Evolutionary conservation across 768 basidiomycete species (phyloP), one percentile per base, ranked within the genome.

Genomic region (Collybia sp.): DNA sequence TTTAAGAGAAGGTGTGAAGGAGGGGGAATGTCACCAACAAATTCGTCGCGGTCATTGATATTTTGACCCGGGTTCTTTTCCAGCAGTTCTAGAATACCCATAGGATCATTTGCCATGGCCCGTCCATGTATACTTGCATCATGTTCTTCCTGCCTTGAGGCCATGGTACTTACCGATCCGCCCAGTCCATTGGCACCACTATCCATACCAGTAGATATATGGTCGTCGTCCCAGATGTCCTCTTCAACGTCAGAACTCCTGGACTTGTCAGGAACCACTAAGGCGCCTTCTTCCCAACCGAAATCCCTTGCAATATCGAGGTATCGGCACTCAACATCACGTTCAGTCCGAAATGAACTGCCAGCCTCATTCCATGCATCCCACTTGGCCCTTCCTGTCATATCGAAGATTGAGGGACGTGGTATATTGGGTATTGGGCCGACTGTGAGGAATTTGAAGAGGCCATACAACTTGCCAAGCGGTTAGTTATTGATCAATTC

Each of bases 371-470:
- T 72, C 90, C 90, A 93, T 2, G 88, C 86, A 59, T 92, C 88
- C 89, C 89, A 93, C 60, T 93, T 93, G 2, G 88, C 88, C 15
- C 87, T 71, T 12, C 84, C 88, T 2, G 83, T 73, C 63, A 87
- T 72, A 54, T 92, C 88, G 59, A 92, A 87, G 35, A 93, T 67
- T 16, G 80, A 83, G 2, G 90, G 90, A 2, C 85, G 77, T 12
- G 79, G 58, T 25, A 69, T 71, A 33, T 65, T 70, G 11, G 89
- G 90, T 3, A 40, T 49, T 4, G 63, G 61, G 1, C 83, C 73
- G 16, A 80, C 73, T 9, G 83, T 89, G 15, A 89, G 62, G 60
- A 70, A 78, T 61, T 93, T 93, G 79, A 80, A 93, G 45, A 92
- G 68, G 45, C 84, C 88, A 63, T 93, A 93, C n/a, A 93, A 66